Conservation (phyloP, 148 eudicot genomes). For the Polygonum maritimum region DNA sequence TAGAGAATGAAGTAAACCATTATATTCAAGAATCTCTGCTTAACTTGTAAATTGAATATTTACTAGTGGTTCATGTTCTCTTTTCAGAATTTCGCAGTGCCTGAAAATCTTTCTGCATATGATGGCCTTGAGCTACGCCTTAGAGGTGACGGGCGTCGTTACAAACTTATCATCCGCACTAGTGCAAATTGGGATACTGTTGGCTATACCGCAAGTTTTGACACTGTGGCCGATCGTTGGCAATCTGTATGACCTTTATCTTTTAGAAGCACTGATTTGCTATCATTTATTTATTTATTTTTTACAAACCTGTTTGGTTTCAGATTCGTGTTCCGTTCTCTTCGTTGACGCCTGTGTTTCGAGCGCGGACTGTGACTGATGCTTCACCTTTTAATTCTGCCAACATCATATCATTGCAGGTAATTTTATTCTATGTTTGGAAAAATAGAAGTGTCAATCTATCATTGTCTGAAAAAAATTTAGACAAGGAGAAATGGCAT, state of each 20-base stretch:
- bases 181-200: conserved; percentile 96
- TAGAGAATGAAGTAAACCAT: background rate
- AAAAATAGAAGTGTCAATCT: background rate
- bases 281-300: background rate
- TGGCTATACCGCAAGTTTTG: conserved; percentile 81
- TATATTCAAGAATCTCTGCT: background rate
- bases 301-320: background rate
- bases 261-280: background rate
- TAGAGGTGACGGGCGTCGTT: conserved; percentile 88
- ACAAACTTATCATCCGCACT: conserved; percentile 83
- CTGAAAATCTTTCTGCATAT: conserved; percentile 90
- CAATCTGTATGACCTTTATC: conserved; percentile 57
- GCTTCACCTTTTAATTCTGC: conserved; percentile 79
- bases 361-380: conserved; percentile 70
- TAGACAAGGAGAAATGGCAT: background rate
- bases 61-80: background rate
- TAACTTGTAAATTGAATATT: background rate
- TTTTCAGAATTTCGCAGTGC: conserved; percentile 66
- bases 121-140: conserved; percentile 83
- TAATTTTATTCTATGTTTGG: background rate
- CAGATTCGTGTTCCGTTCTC: conserved; percentile 74
- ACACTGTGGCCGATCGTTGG: conserved; percentile 92
- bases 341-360: conserved; percentile 74
- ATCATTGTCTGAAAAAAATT: background rate
- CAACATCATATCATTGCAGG: conserved; percentile 74